Conservation (phyloP, 371 early-diverging fungal species). For the Dichotomocladium elegans region DNA sequence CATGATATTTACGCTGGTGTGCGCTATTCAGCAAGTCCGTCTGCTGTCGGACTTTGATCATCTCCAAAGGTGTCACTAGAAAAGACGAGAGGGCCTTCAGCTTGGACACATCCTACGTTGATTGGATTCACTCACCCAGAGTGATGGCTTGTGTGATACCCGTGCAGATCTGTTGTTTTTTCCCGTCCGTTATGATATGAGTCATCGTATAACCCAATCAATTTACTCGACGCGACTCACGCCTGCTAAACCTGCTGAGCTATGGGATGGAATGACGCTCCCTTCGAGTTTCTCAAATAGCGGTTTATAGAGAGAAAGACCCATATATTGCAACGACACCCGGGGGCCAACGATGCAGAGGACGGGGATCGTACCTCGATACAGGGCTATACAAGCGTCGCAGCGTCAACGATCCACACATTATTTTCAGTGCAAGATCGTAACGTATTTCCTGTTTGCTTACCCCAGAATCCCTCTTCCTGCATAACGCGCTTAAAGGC, state of each 20-base stretch:
- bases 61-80: conserved; percentile 48
- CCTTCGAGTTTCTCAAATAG: conserved; percentile 48
- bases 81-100: no score
- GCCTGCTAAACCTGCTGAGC: conserved; percentile 50
- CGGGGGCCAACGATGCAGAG: conserved; percentile 51
- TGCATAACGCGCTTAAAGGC: conserved; percentile 20
- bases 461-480: conserved; percentile 3
- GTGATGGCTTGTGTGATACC: conserved; percentile 52
- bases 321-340: conserved; percentile 47
- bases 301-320: conserved; percentile 49
- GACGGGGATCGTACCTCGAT: conserved; percentile 47
- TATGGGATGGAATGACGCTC: conserved; percentile 33
- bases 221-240: conserved; percentile 13
- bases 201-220: background rate
- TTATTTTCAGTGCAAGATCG: background rate
- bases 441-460: background rate
- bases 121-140: conserved; percentile 22
- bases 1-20: conserved; percentile 37
- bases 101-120: no score
- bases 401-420: background rate
- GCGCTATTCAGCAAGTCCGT: conserved; percentile 34
- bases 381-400: conserved; percentile 24
- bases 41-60: conserved; percentile 53
- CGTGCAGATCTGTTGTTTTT: conserved; percentile 31
- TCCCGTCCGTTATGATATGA: background rate